These are phyloP conservation scores for Pezicula neosporulosa DNA, from an alignment of 2,329 filamentous ascomycete genomes.

Conservation along the genomic window DNA sequence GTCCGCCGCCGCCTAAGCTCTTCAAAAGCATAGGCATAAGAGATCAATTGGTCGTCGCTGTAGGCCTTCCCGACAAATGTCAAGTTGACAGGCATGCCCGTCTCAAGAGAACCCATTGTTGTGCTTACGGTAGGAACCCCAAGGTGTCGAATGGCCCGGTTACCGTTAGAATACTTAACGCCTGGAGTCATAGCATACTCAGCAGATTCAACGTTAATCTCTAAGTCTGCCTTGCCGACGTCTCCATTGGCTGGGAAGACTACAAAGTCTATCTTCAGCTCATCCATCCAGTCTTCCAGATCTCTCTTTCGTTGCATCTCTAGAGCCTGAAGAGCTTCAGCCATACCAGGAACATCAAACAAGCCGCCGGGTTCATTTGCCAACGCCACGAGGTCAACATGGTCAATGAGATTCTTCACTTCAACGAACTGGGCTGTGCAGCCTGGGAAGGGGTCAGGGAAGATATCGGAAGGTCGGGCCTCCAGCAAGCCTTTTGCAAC, in stretches of 20 bases:
- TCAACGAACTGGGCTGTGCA: not conserved
- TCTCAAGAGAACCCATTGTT: slow-evolving; percentile 46
- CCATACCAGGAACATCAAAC: slow-evolving; percentile 38
- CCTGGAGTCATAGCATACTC: slow-evolving; percentile 43
- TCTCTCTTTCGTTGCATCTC: slow-evolving; percentile 45
- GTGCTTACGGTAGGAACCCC: slow-evolving; percentile 52
- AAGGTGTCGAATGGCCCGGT: slow-evolving; percentile 48
- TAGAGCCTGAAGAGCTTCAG: slow-evolving; percentile 38
- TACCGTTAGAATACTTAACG: slow-evolving; percentile 50
- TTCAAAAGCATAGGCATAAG: slow-evolving; percentile 22
- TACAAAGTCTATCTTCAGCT: slow-evolving; percentile 37
- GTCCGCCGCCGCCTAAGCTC: not conserved
- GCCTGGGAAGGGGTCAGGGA: not conserved
- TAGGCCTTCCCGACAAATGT: slow-evolving; percentile 49
- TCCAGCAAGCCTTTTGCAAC: not conserved
- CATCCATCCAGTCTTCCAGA: slow-evolving; percentile 49
- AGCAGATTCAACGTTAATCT: slow-evolving; percentile 30
- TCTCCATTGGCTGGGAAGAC: slow-evolving; percentile 49
- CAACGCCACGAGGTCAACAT: not conserved
- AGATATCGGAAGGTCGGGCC: not conserved
- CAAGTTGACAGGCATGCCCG: slow-evolving; percentile 47
- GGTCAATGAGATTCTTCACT: not conserved
- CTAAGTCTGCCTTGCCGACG: slow-evolving; percentile 44
- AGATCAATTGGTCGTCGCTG: slow-evolving; percentile 33
- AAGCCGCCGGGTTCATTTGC: slow-evolving; percentile 23